Evolutionary conservation across 306 rosid genomes (phyloP).

Genomic region (Trifolium repens): DNA sequence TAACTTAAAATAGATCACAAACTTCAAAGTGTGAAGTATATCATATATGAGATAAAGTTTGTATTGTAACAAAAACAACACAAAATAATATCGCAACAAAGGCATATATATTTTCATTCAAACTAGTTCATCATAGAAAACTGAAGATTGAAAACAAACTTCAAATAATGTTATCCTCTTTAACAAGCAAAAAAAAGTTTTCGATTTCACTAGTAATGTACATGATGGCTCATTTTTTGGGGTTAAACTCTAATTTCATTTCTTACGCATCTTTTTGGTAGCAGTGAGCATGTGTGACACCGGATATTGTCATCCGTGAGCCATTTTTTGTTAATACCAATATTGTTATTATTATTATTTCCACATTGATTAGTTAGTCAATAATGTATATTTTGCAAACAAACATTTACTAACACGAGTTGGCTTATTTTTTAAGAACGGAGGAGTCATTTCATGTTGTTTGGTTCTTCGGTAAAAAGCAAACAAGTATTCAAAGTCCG

Average conservation of each 20-base stretch:
- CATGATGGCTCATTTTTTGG: neutral
- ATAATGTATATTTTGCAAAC: too few relatives aligned
- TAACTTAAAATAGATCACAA: neutral
- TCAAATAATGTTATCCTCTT: neutral
- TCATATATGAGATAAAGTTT: slow-evolving; percentile 14
- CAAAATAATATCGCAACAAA: neutral
- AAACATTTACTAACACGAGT: too few relatives aligned
- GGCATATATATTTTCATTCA: neutral
- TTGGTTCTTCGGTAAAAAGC: too few relatives aligned
- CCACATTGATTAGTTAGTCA: too few relatives aligned
- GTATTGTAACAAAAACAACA: neutral
- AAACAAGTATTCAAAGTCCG: too few relatives aligned
- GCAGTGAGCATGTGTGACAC: neutral
- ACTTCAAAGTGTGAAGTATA: slow-evolving; percentile 7
- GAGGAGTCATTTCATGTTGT: too few relatives aligned
- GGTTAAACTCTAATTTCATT: slow-evolving; percentile 9
- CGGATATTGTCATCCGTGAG: slow-evolving; percentile 19
- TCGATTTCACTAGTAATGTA: slow-evolving; percentile 10
- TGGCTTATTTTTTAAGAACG: too few relatives aligned
- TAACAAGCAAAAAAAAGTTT: slow-evolving; percentile 14
- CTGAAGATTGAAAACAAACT: neutral
- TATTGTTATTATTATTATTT: neutral
- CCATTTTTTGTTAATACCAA: slow-evolving; percentile 16
- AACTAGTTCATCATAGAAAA: slow-evolving; percentile 10
- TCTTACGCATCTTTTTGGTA: neutral